These are phyloP conservation scores for Penicillium cosmopolitanum DNA, from an alignment of 495 filamentous ascomycete species.

Conservation along the genomic window DNA sequence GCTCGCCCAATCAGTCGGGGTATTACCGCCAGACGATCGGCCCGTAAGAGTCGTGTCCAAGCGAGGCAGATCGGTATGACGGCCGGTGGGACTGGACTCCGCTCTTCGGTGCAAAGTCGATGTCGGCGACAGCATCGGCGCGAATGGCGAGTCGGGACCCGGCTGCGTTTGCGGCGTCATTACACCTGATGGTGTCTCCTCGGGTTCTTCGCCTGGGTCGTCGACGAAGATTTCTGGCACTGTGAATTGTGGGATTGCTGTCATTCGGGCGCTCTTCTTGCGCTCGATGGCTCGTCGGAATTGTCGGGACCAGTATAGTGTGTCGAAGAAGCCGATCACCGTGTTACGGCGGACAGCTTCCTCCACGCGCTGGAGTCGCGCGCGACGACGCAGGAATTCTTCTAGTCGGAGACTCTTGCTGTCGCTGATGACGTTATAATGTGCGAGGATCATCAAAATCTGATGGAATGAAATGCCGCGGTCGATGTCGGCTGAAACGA, in stretches of 20 bases:
- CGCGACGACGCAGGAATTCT: conserved; percentile 90
- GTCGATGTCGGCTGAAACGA: conserved; percentile 87
- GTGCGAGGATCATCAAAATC: conserved; percentile 95
- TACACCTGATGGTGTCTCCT: conserved; percentile 24
- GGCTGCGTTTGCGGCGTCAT: conserved; percentile 29
- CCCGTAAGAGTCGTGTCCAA: conserved; percentile 46
- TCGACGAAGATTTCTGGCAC: conserved; percentile 94
- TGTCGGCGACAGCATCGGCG: conserved; percentile 43
- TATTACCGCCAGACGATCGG: conserved; percentile 31
- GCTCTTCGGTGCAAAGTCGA: conserved; percentile 32
- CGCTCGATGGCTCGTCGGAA: conserved; percentile 74
- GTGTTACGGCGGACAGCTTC: conserved; percentile 88
- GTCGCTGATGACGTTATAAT: conserved; percentile 99
- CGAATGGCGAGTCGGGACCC: conserved; percentile 20
- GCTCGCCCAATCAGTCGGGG: conserved; percentile 51
- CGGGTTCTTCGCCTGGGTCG: conserved; percentile 52
- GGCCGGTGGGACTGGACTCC: conserved; percentile 32
- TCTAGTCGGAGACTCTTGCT: conserved; percentile 92
- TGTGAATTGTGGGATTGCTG: conserved; percentile 73
- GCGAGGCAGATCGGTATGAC: conserved; percentile 33
- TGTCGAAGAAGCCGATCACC: conserved; percentile 95
- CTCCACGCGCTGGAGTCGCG: conserved; percentile 92
- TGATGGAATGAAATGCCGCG: conserved; percentile 90
- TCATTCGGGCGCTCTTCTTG: conserved; percentile 73
- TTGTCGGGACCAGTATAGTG: conserved; percentile 81